A percentile compares a stretch with the other conserved stretches of the same genome.
phyloP scores from a whole-genome alignment of 2,329 filamentous ascomycete genomes.

The Aspergillus amoenus region DNA sequence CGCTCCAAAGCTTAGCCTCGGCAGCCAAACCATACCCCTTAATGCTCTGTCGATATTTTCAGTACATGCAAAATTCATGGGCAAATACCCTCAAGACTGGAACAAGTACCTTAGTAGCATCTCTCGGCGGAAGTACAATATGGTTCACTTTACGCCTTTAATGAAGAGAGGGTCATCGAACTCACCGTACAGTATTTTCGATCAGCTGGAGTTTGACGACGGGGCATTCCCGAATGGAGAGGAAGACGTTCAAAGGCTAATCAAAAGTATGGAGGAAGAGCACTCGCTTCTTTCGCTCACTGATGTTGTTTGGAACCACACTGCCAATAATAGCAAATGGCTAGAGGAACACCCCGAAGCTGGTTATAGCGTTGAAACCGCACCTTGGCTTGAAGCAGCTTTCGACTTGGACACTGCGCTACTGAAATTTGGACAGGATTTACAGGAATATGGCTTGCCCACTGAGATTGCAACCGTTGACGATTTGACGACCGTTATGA shows the following conservation, averaged over 20 bases:
- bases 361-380: slow-evolving; percentile 90
- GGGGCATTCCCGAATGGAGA: slow-evolving; percentile 81
- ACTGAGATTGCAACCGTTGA: slow-evolving; percentile 68
- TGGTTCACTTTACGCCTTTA: slow-evolving; percentile 96
- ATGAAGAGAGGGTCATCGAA: slow-evolving; percentile 87
- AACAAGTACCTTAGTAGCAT: slow-evolving; percentile 85
- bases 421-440: slow-evolving; percentile 61
- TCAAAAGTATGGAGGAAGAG: slow-evolving; percentile 77
- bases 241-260: slow-evolving; percentile 72
- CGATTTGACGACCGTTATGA: slow-evolving; percentile 79
- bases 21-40: slow-evolving; percentile 72
- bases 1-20: slow-evolving; percentile 73
- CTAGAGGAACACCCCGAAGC: slow-evolving; percentile 90
- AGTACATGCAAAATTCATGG: slow-evolving; percentile 97
- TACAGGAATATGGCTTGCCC: slow-evolving; percentile 70
- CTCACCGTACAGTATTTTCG: slow-evolving; percentile 94
- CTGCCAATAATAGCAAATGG: slow-evolving; percentile 93
- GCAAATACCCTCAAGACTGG: slow-evolving; percentile 86
- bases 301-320: slow-evolving; percentile 98
- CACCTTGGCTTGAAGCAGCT: slow-evolving; percentile 67
- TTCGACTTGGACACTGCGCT: slow-evolving; percentile 77
- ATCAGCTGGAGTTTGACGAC: slow-evolving; percentile 85
- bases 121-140: slow-evolving; percentile 90
- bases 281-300: slow-evolving; percentile 85
- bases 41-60: slow-evolving; percentile 90